These are phyloP conservation scores for Plasmodium coatneyi DNA, from an alignment of 169 alveolate genomes.

Conservation along the genomic window DNA sequence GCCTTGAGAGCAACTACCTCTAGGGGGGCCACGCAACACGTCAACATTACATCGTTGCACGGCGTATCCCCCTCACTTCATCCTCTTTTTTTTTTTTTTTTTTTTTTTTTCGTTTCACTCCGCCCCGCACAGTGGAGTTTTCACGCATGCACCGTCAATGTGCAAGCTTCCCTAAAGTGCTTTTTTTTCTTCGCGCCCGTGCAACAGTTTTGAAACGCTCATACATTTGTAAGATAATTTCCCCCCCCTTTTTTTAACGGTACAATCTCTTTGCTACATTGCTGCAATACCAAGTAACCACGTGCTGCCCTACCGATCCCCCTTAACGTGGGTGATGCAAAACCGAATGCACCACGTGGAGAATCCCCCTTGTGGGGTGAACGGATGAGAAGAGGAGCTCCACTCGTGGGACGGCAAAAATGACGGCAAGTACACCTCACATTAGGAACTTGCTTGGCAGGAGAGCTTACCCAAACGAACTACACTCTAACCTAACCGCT, in stretches of 20 bases:
- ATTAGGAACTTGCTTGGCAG: not conserved
- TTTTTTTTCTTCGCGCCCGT: not conserved
- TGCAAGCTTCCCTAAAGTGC: not conserved
- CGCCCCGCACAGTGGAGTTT: not conserved
- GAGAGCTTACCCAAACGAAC: not conserved
- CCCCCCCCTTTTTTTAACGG: not conserved
- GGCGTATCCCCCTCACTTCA: not conserved
- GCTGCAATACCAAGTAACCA: not conserved
- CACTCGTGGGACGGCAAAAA: not conserved
- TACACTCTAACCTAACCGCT: not conserved
- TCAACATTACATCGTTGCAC: not conserved
- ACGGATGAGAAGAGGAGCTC: not conserved
- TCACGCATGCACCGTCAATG: not conserved
- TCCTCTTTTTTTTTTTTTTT: not conserved
- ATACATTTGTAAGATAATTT: not conserved
- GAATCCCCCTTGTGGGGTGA: not conserved
- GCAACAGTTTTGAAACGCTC: not conserved
- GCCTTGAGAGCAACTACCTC: conserved; percentile 18
- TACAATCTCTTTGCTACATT: not conserved
- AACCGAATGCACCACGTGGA: not conserved
- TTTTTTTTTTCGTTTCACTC: not conserved
- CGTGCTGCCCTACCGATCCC: not conserved
- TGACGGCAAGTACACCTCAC: not conserved
- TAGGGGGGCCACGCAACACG: not conserved
- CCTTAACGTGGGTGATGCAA: not conserved